A percentile compares a stretch with the other conserved stretches of the same genome.
Evolutionary conservation across 768 basidiomycete species (phyloP).

Genomic region (Vararia minispora): DNA sequence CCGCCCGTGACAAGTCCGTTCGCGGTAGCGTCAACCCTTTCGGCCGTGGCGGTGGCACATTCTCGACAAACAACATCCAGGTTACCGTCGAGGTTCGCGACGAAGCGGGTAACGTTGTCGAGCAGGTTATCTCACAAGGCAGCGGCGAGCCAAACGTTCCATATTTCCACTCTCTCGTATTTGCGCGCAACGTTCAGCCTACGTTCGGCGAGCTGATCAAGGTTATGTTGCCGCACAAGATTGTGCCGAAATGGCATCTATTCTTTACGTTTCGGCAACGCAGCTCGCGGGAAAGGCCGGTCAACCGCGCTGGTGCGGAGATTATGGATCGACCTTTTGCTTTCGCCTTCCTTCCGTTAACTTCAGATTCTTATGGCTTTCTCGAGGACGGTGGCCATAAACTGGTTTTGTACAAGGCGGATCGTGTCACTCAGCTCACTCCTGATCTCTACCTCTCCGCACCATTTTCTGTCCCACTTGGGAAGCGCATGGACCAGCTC

Average conservation of each 20-base stretch:
- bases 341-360: slow-evolving; percentile 85
- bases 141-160: slow-evolving; percentile 74
- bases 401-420: slow-evolving; percentile 75
- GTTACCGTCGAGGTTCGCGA: slow-evolving; percentile 84
- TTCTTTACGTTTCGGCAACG: slow-evolving; percentile 92
- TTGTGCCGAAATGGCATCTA: slow-evolving; percentile 73
- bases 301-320: slow-evolving; percentile 27
- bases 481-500: slow-evolving; percentile 52
- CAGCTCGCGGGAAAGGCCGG: slow-evolving; percentile 34
- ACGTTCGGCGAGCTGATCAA: slow-evolving; percentile 94
- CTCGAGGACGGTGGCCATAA: slow-evolving; percentile 85
- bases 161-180: slow-evolving; percentile 85
- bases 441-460: slow-evolving; percentile 65
- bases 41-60: slow-evolving; percentile 44
- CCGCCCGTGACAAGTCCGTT: slow-evolving; percentile 37
- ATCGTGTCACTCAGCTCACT: slow-evolving; percentile 49
- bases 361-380: slow-evolving; percentile 65
- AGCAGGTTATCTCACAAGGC: slow-evolving; percentile 69
- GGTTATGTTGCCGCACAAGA: slow-evolving; percentile 57
- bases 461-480: slow-evolving; percentile 45
- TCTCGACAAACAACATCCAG: slow-evolving; percentile 63
- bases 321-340: slow-evolving; percentile 71
- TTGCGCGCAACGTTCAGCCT: slow-evolving; percentile 77
- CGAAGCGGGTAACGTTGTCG: slow-evolving; percentile 54
- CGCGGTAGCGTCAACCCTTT: slow-evolving; percentile 49